phyloP scores from a whole-genome alignment of 805 yeast species.

The Metschnikowia drakensbergensis region DNA sequence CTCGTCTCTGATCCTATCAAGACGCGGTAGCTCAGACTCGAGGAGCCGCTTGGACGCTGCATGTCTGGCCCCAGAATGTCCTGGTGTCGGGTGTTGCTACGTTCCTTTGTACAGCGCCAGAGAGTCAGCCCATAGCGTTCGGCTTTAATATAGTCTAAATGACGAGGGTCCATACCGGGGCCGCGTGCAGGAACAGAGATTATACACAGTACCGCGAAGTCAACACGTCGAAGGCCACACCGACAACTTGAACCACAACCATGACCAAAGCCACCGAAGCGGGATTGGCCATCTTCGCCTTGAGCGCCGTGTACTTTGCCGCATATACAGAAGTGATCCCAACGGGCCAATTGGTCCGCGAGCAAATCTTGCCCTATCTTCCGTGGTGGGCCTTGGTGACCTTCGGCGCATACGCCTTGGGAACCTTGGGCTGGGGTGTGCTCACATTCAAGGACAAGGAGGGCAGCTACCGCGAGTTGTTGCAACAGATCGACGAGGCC shows the following conservation, averaged over 20 bases:
- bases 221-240: constrained; percentile 8
- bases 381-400: constrained; percentile 70
- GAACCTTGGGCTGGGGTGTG: constrained; percentile 65
- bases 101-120: no score
- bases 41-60: no score
- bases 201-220: background rate
- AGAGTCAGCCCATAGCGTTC: no score
- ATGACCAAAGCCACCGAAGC: constrained; percentile 73
- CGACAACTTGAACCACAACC: background rate
- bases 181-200: background rate
- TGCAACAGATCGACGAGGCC: constrained; percentile 58
- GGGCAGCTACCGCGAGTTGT: constrained; percentile 59
- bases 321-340: constrained; percentile 54
- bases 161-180: no score
- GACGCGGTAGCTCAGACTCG: no score
- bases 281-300: constrained; percentile 40
- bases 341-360: constrained; percentile 41
- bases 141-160: no score
- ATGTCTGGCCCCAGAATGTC: no score
- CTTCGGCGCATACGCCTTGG: constrained; percentile 67
- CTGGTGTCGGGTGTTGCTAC: no score
- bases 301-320: constrained; percentile 52
- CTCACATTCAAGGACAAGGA: constrained; percentile 68
- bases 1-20: no score
- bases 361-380: constrained; percentile 58